Evolutionary conservation across 1,284 basidiomycete genomes (phyloP).

Genomic region (Sphaerobolus stellatus): DNA sequence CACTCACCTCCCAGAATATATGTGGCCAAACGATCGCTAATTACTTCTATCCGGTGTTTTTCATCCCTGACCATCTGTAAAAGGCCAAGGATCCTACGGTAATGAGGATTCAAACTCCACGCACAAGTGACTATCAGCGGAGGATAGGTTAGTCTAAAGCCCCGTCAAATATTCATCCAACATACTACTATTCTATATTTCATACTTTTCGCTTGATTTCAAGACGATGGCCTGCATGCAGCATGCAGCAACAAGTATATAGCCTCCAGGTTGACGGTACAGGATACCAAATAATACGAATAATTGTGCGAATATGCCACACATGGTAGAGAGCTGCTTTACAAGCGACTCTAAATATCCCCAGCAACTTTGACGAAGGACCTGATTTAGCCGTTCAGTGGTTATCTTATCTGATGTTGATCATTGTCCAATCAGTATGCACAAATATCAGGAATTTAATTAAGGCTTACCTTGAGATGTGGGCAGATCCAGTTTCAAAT

Average conservation of each 20-base stretch:
- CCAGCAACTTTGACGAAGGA: background rate
- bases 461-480: constrained; percentile 4
- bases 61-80: constrained; percentile 1
- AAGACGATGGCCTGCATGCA: too few species aligned
- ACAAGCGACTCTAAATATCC: background rate
- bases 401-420: background rate
- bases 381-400: constrained; percentile 5
- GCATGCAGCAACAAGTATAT: background rate
- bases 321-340: background rate
- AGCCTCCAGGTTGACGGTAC: background rate
- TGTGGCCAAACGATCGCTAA: constrained; percentile 6
- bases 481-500: constrained; percentile 4
- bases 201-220: too few species aligned
- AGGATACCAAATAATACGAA: background rate
- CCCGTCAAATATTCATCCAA: too few species aligned
- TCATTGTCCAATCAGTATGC: background rate
- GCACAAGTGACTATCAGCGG: too few species aligned
- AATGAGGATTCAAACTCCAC: constrained; percentile 6
- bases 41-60: constrained; percentile 3
- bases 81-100: constrained; percentile 6
- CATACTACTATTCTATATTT: too few species aligned
- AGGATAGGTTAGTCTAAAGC: too few species aligned
- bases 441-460: background rate
- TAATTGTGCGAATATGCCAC: constrained; percentile 3
- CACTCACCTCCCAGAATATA: constrained; percentile 14